phyloP scores from a whole-genome alignment of 768 basidiomycete species.

The Lactifluus pinguis region DNA sequence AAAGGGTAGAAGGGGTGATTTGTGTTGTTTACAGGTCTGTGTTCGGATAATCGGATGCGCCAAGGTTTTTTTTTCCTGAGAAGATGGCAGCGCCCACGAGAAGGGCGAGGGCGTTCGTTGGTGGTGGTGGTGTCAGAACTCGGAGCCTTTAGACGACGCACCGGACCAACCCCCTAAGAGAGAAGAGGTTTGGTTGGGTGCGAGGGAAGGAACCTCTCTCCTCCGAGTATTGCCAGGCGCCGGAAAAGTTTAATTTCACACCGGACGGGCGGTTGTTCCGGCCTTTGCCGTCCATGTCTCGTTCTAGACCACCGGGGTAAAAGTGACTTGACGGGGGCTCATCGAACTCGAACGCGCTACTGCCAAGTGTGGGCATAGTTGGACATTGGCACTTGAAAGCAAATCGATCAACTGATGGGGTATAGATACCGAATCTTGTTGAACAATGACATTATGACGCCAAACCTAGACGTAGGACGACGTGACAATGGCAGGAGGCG shows the following conservation, averaged over 20 bases:
- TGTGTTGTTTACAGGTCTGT: neutral
- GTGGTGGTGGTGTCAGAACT: neutral
- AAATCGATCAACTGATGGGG: neutral
- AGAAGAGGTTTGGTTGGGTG: neutral
- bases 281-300: neutral
- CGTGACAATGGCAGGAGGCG: neutral
- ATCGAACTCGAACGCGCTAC: neutral
- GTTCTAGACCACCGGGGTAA: conserved; percentile 1
- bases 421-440: neutral
- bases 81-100: conserved; percentile 1
- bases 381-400: neutral
- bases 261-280: neutral
- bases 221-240: neutral
- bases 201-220: neutral
- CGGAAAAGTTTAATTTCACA: conserved; percentile 1
- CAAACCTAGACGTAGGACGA: neutral
- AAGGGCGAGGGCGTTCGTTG: neutral
- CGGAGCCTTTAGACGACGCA: conserved; percentile 7
- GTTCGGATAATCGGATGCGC: conserved; percentile 15
- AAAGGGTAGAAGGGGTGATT: neutral
- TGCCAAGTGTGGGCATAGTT: neutral
- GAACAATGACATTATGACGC: conserved; percentile 1
- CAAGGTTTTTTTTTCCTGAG: neutral
- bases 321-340: neutral
- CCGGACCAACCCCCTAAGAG: neutral